Conservation (phyloP, 2,329 filamentous ascomycete species). For the Cladosporium sp. region DNA sequence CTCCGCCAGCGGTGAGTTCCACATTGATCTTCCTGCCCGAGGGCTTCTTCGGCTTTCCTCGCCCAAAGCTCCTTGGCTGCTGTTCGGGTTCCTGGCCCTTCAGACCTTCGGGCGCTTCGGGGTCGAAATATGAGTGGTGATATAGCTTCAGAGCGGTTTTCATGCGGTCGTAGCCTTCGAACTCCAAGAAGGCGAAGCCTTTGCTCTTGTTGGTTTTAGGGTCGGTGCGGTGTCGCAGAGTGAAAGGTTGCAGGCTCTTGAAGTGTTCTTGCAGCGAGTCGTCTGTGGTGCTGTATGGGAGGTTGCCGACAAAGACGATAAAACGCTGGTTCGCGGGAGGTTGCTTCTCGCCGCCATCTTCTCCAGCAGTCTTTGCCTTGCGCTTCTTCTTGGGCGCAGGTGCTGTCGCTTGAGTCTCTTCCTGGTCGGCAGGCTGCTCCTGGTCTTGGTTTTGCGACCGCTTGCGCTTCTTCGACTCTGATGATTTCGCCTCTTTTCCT, state of each 20-base stretch:
- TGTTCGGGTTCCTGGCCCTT: slow-evolving; percentile 11
- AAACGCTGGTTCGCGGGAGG: slow-evolving; percentile 46
- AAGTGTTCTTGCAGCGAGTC: slow-evolving; percentile 72
- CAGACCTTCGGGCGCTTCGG: slow-evolving; percentile 18
- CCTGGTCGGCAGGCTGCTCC: neutral
- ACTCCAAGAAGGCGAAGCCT: slow-evolving; percentile 86
- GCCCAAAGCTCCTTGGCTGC: slow-evolving; percentile 21
- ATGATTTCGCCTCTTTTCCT: neutral
- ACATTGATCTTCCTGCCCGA: slow-evolving; percentile 78
- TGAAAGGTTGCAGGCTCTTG: slow-evolving; percentile 64
- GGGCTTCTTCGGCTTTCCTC: slow-evolving; percentile 38
- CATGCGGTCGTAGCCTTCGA: slow-evolving; percentile 81
- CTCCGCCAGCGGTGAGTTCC: slow-evolving; percentile 82
- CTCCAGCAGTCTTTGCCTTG: slow-evolving; percentile 12
- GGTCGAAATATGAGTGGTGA: slow-evolving; percentile 76
- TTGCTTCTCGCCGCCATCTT: slow-evolving; percentile 14
- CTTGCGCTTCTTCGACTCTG: slow-evolving; percentile 25
- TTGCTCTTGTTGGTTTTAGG: slow-evolving; percentile 62
- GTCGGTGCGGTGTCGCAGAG: slow-evolving; percentile 70
- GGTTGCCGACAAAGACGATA: slow-evolving; percentile 83
- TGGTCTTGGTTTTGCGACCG: slow-evolving; percentile 19
- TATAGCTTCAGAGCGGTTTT: slow-evolving; percentile 87
- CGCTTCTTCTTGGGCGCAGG: slow-evolving; percentile 13
- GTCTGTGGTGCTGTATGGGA: slow-evolving; percentile 76
- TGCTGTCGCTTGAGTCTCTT: slow-evolving; percentile 4